Conservation (phyloP, 768 basidiomycete genomes). For the Lentinula aciculospora region DNA sequence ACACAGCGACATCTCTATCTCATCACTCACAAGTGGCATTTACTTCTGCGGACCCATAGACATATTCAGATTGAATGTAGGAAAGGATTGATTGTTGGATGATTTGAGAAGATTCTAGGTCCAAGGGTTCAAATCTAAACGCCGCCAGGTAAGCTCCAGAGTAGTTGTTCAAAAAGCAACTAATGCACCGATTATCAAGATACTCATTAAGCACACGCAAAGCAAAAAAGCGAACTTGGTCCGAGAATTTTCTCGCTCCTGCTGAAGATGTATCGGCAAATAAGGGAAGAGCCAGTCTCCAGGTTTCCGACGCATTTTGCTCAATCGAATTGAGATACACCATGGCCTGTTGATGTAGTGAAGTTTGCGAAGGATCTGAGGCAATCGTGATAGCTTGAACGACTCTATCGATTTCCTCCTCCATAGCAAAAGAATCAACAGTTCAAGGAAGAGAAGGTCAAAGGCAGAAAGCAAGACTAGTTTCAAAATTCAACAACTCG, state of each 20-base stretch:
- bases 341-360: slow-evolving; percentile 81
- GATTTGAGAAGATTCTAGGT: slow-evolving; percentile 62
- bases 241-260: slow-evolving; percentile 61
- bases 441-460: not conserved
- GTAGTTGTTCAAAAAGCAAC: not conserved
- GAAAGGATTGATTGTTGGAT: slow-evolving; percentile 72
- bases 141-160: not conserved
- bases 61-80: slow-evolving; percentile 87
- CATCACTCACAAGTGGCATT: slow-evolving; percentile 68
- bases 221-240: slow-evolving; percentile 76
- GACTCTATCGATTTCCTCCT: slow-evolving; percentile 69
- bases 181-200: slow-evolving; percentile 72
- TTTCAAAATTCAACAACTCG: slow-evolving; percentile 3
- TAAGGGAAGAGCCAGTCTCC: slow-evolving; percentile 75
- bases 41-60: slow-evolving; percentile 78
- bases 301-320: slow-evolving; percentile 67
- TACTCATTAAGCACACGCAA: slow-evolving; percentile 78
- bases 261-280: slow-evolving; percentile 60
- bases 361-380: slow-evolving; percentile 65
- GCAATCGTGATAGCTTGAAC: slow-evolving; percentile 87
- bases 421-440: slow-evolving; percentile 39
- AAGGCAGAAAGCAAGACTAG: not conserved
- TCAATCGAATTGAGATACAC: slow-evolving; percentile 76
- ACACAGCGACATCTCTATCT: not conserved
- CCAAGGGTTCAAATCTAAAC: slow-evolving; percentile 58